phyloP scores from a whole-genome alignment of 2,329 filamentous ascomycete species.

The Microthyrium microscopicum region DNA sequence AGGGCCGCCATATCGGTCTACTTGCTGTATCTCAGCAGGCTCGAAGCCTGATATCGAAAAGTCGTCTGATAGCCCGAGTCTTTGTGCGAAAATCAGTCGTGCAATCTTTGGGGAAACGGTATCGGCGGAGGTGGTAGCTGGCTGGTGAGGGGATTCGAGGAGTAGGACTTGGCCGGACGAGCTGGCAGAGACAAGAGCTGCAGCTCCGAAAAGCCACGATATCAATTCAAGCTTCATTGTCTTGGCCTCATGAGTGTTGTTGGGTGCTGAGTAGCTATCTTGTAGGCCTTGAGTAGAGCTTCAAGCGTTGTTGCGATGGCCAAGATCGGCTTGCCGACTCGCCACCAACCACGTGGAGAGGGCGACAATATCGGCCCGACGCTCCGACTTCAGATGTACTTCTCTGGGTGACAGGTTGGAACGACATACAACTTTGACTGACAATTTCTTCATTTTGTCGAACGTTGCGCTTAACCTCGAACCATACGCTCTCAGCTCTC shows the following conservation, averaged over 20 bases:
- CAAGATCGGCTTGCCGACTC: no score
- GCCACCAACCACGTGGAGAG: no score
- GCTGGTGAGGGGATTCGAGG: conserved; percentile 10
- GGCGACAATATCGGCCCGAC: no score
- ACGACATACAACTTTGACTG: no score
- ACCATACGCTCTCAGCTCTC: no score
- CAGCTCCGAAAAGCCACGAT: conserved; percentile 23
- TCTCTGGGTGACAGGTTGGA: no score
- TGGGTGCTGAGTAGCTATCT: no score
- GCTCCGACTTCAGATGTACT: no score
- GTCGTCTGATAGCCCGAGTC: conserved; percentile 32
- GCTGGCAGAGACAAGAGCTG: conserved; percentile 10
- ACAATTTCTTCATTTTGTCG: no score
- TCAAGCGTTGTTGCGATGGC: no score
- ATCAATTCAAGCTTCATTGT: conserved; percentile 29
- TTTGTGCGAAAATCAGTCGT: conserved; percentile 33
- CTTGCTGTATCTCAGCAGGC: conserved; percentile 25
- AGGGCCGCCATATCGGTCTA: conserved; percentile 29
- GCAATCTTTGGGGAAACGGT: conserved; percentile 23
- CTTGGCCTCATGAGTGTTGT: conserved; percentile 8
- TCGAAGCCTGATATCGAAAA: conserved; percentile 25
- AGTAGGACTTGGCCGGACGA: conserved; percentile 21
- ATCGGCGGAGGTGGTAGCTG: conserved; percentile 1
- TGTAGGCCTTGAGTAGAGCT: no score
- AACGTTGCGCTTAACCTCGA: no score